Evolutionary conservation across 2,329 filamentous ascomycete genomes (phyloP), one percentile per base, ranked within the genome.

Genomic region (Simplicillium sp.): DNA sequence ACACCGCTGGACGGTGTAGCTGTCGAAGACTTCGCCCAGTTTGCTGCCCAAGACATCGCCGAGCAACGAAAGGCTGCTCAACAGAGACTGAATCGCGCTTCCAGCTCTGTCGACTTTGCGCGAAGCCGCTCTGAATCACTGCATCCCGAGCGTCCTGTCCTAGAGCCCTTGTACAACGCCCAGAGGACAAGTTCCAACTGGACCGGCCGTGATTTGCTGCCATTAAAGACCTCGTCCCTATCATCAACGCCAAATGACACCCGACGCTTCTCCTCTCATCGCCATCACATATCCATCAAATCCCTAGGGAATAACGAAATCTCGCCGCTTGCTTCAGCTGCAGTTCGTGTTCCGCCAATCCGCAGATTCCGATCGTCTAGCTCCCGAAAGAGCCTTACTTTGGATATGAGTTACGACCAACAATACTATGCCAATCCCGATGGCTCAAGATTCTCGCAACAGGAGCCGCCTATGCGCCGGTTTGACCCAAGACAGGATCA

Each of bases 301-400:
- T 60, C 62, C 18, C 65, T 62, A 36, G 52, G 55, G 39, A 57
- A 44, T 37, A 44, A 49, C 42, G 52, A 50, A 44, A 50, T 51
- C 38, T 60, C 66, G 44, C 46, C 54, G 31, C 48, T 48, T 28
- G 54, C 58, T 36, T 52, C 58, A 35, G 51, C 54, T 11, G 57
- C 61, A 20, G 58, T 61, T 44, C 63, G 64, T 37, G 64, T 76
- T 33, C 71, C 73, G 13, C 73, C 73, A 7, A 77, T 77, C 52
- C 69, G 75, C 41, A 62, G 65, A 8, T 75, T 77, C 48, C 68
- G 74, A 44, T 75, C 73, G 18, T 76, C 74, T 31, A 70, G 68
- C 50, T 73, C 73, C 45, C 71, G 75, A 48, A 73, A 68, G 56
- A 76, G 72, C 54, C 59, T 71, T 17, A 60, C 60, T 12, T 60